phyloP scores from a whole-genome alignment of 225 moss, liverwort and hornwort genomes.

The Anthoceros angustus region DNA sequence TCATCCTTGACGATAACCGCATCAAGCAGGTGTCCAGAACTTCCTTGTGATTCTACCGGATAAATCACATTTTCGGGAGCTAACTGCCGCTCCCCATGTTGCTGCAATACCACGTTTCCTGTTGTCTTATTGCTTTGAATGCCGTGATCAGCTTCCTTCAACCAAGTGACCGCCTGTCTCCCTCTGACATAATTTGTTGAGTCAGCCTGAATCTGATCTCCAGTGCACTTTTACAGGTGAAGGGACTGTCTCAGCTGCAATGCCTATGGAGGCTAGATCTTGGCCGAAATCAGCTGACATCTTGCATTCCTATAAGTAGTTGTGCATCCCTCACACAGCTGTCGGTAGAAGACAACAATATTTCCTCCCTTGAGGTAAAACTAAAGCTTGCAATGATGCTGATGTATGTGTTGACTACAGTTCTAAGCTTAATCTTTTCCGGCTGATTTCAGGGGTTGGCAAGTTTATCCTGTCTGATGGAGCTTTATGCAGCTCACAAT shows the following conservation, averaged over 20 bases:
- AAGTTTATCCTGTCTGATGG: conserved; percentile 63
- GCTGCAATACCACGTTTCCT: too few relatives aligned
- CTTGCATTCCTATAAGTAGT: conserved; percentile 42
- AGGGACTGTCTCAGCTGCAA: conserved; percentile 30
- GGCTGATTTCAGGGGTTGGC: conserved; percentile 57
- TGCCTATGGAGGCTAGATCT: conserved; percentile 84
- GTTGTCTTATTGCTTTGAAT: too few relatives aligned
- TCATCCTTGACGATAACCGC: conserved; percentile 55
- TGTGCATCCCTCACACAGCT: conserved; percentile 73
- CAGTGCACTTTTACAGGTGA: conserved; percentile 33
- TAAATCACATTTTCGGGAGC: too few relatives aligned
- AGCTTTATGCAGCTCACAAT: conserved; percentile 78
- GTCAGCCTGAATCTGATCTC: conserved; percentile 1
- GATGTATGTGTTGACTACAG: background rate
- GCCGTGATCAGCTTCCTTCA: too few relatives aligned
- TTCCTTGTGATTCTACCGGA: background rate
- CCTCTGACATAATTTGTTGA: background rate
- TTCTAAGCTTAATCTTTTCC: background rate
- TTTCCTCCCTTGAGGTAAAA: conserved; percentile 53
- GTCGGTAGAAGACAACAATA: conserved; percentile 69
- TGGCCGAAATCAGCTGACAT: conserved; percentile 45
- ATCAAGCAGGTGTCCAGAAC: conserved; percentile 45
- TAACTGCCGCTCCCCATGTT: too few relatives aligned
- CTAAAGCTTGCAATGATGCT: background rate
- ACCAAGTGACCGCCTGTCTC: too few relatives aligned